A percentile compares a stretch with the other conserved stretches of the same genome.
These are phyloP conservation scores for Helianthus tuberosus DNA, from an alignment of 129 eudicot genomes.

Conservation along the genomic window DNA sequence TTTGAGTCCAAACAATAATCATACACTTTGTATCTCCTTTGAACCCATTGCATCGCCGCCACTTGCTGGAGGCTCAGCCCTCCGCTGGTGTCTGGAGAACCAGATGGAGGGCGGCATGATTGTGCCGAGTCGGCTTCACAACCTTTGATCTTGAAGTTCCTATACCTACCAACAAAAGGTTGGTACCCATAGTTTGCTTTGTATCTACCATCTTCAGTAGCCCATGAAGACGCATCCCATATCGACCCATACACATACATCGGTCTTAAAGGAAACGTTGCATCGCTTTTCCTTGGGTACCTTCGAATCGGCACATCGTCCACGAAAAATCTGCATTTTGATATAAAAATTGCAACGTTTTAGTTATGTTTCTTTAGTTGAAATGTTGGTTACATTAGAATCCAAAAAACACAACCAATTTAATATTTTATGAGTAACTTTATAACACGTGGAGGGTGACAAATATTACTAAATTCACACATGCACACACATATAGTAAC, in stretches of 20 bases:
- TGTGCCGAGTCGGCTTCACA: slow-evolving; percentile 23
- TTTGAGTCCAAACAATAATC: slow-evolving; percentile 72
- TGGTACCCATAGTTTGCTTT: slow-evolving; percentile 41
- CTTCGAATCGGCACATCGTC: slow-evolving; percentile 88
- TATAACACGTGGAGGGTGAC: neutral
- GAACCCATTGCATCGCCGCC: slow-evolving; percentile 63
- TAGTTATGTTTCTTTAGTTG: neutral
- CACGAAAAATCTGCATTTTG: slow-evolving; percentile 70
- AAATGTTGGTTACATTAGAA: neutral
- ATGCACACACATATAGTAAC: too few relatives aligned
- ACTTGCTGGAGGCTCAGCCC: slow-evolving; percentile 64
- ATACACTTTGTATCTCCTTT: slow-evolving; percentile 57
- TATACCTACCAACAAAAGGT: slow-evolving; percentile 41
- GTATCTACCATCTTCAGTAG: slow-evolving; percentile 42
- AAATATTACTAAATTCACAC: neutral
- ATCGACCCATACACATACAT: slow-evolving; percentile 52
- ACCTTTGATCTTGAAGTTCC: slow-evolving; percentile 34
- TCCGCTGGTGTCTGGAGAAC: slow-evolving; percentile 26
- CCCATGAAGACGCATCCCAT: slow-evolving; percentile 68
- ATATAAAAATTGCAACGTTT: neutral
- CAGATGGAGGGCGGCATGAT: slow-evolving; percentile 32
- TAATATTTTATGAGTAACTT: neutral
- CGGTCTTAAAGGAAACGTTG: slow-evolving; percentile 42
- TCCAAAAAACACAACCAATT: slow-evolving; percentile 11
- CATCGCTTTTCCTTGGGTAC: slow-evolving; percentile 57